A percentile compares a stretch with the other conserved stretches of the same genome.
Evolutionary conservation across 148 eudicot species (phyloP).

Genomic region (Rhododendron griersonianum): DNA sequence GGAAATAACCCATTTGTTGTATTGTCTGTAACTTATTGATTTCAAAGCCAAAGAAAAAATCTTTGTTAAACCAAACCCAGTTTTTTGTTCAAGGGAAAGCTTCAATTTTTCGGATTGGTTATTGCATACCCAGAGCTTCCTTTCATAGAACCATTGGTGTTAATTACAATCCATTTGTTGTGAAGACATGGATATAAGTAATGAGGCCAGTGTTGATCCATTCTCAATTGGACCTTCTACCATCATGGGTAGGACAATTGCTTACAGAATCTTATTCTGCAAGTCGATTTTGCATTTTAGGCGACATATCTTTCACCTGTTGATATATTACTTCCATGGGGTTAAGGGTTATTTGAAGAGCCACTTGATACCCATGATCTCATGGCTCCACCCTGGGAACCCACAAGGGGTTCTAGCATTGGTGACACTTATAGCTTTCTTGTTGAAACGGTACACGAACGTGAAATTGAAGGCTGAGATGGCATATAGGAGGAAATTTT

Average conservation of each 20-base stretch:
- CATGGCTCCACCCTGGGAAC: slow-evolving; percentile 90
- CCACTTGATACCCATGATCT: slow-evolving; percentile 51
- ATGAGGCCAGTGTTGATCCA: slow-evolving; percentile 69
- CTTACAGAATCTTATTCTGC: slow-evolving; percentile 75
- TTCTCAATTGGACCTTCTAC: slow-evolving; percentile 80
- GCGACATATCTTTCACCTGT: slow-evolving; percentile 31
- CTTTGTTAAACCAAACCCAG: background rate
- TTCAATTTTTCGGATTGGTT: background rate
- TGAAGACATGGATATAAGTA: slow-evolving; percentile 68
- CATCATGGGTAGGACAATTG: slow-evolving; percentile 74
- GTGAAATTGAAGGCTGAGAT: slow-evolving; percentile 72
- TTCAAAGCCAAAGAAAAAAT: background rate
- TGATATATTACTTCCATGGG: slow-evolving; percentile 33
- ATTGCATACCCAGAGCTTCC: background rate
- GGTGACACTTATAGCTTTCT: slow-evolving; percentile 69
- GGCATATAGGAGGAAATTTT: slow-evolving; percentile 85
- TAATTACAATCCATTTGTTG: background rate
- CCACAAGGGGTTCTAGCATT: slow-evolving; percentile 83
- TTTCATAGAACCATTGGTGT: background rate
- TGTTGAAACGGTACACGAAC: slow-evolving; percentile 72
- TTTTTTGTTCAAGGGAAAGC: background rate
- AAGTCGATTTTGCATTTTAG: slow-evolving; percentile 70
- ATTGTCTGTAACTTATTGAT: background rate
- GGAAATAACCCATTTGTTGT: background rate
- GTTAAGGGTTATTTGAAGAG: slow-evolving; percentile 17